Base-by-base conservation (phyloP, 2,329 filamentous ascomycete genomes). In the Monosporascus sp. region DNA sequence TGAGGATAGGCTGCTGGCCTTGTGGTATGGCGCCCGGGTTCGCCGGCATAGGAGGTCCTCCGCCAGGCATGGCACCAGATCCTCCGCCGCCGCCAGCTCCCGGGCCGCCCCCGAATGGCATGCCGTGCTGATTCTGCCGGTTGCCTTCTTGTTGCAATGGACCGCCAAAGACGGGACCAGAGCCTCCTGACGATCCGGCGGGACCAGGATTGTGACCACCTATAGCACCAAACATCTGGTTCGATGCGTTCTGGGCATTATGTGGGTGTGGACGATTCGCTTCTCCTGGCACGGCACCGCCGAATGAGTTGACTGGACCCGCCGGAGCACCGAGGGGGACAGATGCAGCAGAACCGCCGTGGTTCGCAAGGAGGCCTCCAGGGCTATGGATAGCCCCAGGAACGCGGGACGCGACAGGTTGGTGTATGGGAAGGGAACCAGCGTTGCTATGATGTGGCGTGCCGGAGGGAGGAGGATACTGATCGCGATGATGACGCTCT, bases 381-480 rank as follows among this genome's bases (percentile, higher is more conserved):
- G 93, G 93, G 46, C 91, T 95, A 68, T 96, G 93, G 53, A 97
- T 95, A 50, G 90, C 88, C 58, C 86, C 88, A 53, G 87, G 74
- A 58, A 91, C 78, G 72, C 92, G 78, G 67, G 91, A 85, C 57
- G 93, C 93, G 55, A 97, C 91, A 5, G 93, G 93, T 70, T 97
- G 93, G 72, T 97, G 93, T 63, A 97, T 87, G 51, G 92, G 91
- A 51, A 96, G 89, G 3, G 92, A 91, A 53, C 88, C 90, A 40
- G 89, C 86, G 66, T 89, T 92, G 72, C 88, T 94, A 70, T 97
- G 92, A 66, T 94, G 91, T 26, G 87, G 85, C 55, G 88, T 82
- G 49, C 70, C 67, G 20, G 61, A 41, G 22, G 50, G 37, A 20
- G 82, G 80, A 62, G 86, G 87, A 65, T 85, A 86, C 50, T 84